Evolutionary conservation across 2,329 filamentous ascomycete species (phyloP).

Genomic region (Ophiostoma himal-ulmi): DNA sequence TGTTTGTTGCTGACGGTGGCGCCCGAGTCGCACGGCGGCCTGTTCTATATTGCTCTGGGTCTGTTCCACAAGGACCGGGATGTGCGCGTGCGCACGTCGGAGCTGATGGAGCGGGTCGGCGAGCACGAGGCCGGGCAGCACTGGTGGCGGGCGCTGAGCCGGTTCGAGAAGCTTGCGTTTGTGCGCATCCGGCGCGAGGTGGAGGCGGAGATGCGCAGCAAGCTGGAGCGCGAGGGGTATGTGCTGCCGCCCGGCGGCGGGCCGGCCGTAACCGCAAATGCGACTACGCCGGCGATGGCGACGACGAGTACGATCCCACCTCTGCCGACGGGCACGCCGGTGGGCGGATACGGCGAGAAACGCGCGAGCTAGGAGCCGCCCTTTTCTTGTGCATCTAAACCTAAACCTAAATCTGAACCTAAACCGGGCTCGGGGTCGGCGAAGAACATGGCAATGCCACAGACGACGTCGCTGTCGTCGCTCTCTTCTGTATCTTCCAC

Average conservation of each 20-base stretch:
- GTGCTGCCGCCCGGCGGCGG: slow-evolving; percentile 28
- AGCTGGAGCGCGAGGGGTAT: slow-evolving; percentile 42
- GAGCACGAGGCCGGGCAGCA: slow-evolving; percentile 87
- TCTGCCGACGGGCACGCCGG: background rate
- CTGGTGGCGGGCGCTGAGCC: slow-evolving; percentile 81
- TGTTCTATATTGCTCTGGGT: slow-evolving; percentile 87
- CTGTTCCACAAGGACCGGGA: slow-evolving; percentile 83
- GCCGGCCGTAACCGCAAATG: background rate
- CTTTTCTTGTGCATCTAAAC: background rate
- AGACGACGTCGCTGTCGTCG: background rate
- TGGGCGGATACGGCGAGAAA: slow-evolving; percentile 35
- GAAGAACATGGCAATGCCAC: background rate
- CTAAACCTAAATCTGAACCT: background rate
- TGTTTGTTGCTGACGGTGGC: slow-evolving; percentile 76
- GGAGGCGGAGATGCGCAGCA: slow-evolving; percentile 47
- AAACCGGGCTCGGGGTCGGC: background rate
- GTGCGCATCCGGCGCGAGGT: slow-evolving; percentile 67
- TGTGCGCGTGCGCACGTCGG: slow-evolving; percentile 70
- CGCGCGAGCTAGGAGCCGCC: slow-evolving; percentile 41
- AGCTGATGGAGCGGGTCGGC: slow-evolving; percentile 73
- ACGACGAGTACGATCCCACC: background rate
- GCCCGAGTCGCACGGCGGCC: slow-evolving; percentile 76
- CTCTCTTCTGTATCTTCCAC: background rate
- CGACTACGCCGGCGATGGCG: background rate
- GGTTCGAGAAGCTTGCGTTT: slow-evolving; percentile 84